A percentile compares a stretch with the other conserved stretches of the same genome.
Conservation (phyloP, 495 filamentous ascomycete species). For the Durotheca rogersii region DNA sequence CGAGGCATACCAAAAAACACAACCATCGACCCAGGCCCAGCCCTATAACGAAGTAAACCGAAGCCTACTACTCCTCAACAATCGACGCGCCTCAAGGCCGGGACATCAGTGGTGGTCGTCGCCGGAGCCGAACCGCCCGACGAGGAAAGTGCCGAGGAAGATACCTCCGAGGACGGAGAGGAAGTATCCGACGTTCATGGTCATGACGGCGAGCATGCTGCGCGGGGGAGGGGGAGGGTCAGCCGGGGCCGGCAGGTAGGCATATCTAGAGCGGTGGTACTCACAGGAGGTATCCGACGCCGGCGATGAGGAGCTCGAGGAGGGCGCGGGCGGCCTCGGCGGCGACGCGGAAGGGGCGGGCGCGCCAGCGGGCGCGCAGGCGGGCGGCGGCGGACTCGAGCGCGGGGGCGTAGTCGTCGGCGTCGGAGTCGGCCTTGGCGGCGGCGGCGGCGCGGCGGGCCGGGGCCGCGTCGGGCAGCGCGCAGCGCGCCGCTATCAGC, state of each 20-base stretch:
- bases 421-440: constrained; percentile 13
- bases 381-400: constrained; percentile 12
- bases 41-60: no score
- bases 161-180: constrained; percentile 71
- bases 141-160: constrained; percentile 71
- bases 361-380: constrained; percentile 16
- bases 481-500: constrained; percentile 55
- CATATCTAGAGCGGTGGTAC: no score
- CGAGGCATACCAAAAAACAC: no score
- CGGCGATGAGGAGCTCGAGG: constrained; percentile 61
- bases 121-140: constrained; percentile 48
- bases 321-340: constrained; percentile 26
- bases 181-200: constrained; percentile 86
- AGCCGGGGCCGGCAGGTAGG: no score
- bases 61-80: no score
- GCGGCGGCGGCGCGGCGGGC: constrained; percentile 7
- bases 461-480: constrained; percentile 15
- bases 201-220: constrained; percentile 92
- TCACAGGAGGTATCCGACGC: constrained; percentile 78
- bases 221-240: no score
- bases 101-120: constrained; percentile 19
- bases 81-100: no score
- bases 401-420: constrained; percentile 25
- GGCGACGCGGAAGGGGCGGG: constrained; percentile 24
- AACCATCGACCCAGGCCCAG: no score